Evolutionary conservation across 805 yeast species (phyloP).

Genomic region (Blastobotrys mokoenaii): DNA sequence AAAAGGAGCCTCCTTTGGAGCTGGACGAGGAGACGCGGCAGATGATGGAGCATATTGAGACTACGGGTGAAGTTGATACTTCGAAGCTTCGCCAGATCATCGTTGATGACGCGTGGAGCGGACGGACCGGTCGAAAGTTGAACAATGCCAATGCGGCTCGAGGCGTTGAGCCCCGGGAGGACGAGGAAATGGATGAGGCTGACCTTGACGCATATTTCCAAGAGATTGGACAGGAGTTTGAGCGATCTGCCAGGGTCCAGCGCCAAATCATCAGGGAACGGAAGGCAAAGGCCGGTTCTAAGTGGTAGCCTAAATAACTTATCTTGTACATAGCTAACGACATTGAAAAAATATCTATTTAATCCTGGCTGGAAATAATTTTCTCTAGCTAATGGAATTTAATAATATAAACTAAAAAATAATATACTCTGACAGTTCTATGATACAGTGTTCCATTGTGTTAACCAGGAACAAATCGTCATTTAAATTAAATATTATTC

Average conservation of each 20-base stretch:
- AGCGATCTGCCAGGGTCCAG: not conserved
- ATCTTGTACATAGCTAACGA: not conserved
- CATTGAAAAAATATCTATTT: too few species aligned
- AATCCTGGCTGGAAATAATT: too few species aligned
- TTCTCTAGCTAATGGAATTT: too few species aligned
- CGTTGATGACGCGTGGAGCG: conserved; percentile 3
- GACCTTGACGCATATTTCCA: conserved; percentile 11
- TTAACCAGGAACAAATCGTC: too few species aligned
- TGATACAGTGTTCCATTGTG: too few species aligned
- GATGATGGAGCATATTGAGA: too few species aligned
- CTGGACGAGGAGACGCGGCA: not conserved
- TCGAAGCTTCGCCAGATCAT: not conserved
- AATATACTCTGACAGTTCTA: too few species aligned
- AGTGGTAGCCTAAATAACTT: not conserved
- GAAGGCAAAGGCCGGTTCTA: not conserved
- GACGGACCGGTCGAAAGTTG: not conserved
- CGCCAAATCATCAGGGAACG: conserved; percentile 1
- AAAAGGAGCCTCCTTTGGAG: conserved; percentile 1
- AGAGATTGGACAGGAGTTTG: conserved; percentile 8
- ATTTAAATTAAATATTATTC: too few species aligned
- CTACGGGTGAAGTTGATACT: too few species aligned
- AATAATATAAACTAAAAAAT: too few species aligned
- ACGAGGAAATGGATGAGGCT: conserved; percentile 8
- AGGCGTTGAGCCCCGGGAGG: conserved; percentile 15
- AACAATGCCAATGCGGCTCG: conserved; percentile 2